Percentiles rank a stretch among this genome's conserved stretches.
phyloP scores from a whole-genome alignment of 345 rosid genomes.

The Sonneratia alba region DNA sequence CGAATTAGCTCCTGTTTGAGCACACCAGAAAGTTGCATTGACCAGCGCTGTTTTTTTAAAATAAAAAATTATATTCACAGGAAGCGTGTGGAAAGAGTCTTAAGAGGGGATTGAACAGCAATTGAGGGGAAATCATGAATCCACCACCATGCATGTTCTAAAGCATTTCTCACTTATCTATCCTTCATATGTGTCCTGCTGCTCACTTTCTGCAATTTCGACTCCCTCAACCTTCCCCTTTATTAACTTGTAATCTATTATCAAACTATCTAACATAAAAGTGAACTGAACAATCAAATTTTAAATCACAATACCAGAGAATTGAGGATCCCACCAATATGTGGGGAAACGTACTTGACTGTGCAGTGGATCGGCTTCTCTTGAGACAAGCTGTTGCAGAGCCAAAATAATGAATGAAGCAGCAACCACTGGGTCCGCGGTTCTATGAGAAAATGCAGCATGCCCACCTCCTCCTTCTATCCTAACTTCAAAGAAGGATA shows the following conservation, averaged over 20 bases:
- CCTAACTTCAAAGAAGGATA: conserved; percentile 42
- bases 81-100: not conserved
- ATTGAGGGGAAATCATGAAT: no score
- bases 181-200: not conserved
- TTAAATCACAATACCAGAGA: not conserved
- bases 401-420: conserved; percentile 64
- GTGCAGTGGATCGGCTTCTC: conserved; percentile 71
- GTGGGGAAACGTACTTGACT: conserved; percentile 30
- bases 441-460: conserved; percentile 45
- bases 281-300: not conserved
- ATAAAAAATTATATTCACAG: not conserved
- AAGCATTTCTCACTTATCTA: not conserved
- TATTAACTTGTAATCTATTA: not conserved
- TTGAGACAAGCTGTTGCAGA: conserved; percentile 64
- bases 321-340: not conserved
- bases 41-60: not conserved
- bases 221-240: not conserved
- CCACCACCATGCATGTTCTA: not conserved
- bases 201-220: not conserved
- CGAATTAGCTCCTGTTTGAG: not conserved
- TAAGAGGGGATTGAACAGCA: no score
- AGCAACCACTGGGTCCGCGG: conserved; percentile 61
- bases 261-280: not conserved
- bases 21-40: not conserved
- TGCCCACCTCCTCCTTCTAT: conserved; percentile 48